These are phyloP conservation scores for Phytophthora lateralis DNA, from an alignment of 352 stramenopile genomes.

Conservation along the genomic window DNA sequence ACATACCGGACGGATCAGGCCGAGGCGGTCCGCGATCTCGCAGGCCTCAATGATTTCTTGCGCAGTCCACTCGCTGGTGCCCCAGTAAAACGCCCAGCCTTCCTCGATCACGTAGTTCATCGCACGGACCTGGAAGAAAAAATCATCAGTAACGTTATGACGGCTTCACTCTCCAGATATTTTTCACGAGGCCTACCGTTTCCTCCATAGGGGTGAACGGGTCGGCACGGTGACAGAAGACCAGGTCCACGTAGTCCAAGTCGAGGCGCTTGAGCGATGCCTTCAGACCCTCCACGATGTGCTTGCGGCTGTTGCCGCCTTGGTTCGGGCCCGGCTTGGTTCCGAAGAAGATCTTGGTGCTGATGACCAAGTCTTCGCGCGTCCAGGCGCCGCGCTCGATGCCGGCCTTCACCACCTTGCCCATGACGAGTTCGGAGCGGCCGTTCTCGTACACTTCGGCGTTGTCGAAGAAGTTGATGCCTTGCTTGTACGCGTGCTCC, in stretches of 20 bases:
- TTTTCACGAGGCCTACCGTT: conserved; percentile 38
- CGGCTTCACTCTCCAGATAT: conserved; percentile 8
- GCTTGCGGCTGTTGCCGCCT: conserved; percentile 51
- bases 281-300: conserved; percentile 69
- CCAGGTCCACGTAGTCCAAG: conserved; percentile 65
- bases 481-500: conserved; percentile 64
- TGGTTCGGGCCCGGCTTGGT: conserved; percentile 43
- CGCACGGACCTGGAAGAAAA: conserved; percentile 25
- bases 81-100: conserved; percentile 61
- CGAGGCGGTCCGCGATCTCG: conserved; percentile 50
- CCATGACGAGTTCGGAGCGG: conserved; percentile 58
- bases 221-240: conserved; percentile 76
- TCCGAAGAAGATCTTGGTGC: conserved; percentile 74
- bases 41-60: conserved; percentile 73
- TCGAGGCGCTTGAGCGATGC: conserved; percentile 61
- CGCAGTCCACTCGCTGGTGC: conserved; percentile 76
- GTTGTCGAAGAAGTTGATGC: conserved; percentile 77
- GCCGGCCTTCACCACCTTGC: conserved; percentile 57
- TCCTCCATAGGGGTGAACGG: conserved; percentile 71
- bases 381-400: conserved; percentile 50
- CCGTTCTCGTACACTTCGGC: conserved; percentile 62
- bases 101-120: conserved; percentile 70
- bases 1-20: conserved; percentile 38
- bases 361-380: conserved; percentile 69
- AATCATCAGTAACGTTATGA: neutral